These are phyloP conservation scores for Aureobasidium melanogenum DNA, from an alignment of 2,329 filamentous ascomycete genomes.

Conservation along the genomic window DNA sequence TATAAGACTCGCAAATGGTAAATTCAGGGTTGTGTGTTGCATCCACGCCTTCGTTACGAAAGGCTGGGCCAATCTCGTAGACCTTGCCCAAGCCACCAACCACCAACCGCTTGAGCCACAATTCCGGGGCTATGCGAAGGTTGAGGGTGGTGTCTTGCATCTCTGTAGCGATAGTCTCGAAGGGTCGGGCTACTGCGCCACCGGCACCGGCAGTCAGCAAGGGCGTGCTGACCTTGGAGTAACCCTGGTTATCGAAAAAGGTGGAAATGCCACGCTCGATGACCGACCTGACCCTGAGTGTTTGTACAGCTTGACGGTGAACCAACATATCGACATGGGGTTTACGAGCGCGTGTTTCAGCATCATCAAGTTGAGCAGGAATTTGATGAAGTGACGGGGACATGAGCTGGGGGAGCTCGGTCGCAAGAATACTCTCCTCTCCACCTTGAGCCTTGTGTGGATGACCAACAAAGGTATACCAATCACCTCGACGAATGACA, in stretches of 20 bases:
- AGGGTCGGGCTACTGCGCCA: constrained; percentile 82
- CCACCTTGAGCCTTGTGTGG: constrained; percentile 47
- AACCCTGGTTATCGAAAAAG: constrained; percentile 62
- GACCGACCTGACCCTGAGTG: constrained; percentile 62
- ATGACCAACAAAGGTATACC: constrained; percentile 38
- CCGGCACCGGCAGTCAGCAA: constrained; percentile 74
- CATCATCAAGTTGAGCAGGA: constrained; percentile 60
- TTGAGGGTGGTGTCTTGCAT: constrained; percentile 63
- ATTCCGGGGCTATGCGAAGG: constrained; percentile 82
- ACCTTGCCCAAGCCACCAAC: constrained; percentile 81
- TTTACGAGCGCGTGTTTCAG: constrained; percentile 63
- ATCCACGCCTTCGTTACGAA: constrained; percentile 84
- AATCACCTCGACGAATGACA: constrained; percentile 70
- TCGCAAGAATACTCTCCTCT: constrained; percentile 65
- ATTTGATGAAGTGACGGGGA: constrained; percentile 73
- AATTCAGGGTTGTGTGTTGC: constrained; percentile 95
- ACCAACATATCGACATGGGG: constrained; percentile 84
- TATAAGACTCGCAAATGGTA: constrained; percentile 95
- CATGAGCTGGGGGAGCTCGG: constrained; percentile 59
- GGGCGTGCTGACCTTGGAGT: constrained; percentile 85
- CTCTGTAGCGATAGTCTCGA: constrained; percentile 70
- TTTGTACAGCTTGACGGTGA: constrained; percentile 58
- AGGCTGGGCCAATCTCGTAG: constrained; percentile 87
- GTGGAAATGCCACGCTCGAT: constrained; percentile 66
- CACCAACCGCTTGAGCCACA: constrained; percentile 89